Conservation (phyloP, 1,139 yeast genomes). For the Scheffersomyces parashehatae region DNA sequence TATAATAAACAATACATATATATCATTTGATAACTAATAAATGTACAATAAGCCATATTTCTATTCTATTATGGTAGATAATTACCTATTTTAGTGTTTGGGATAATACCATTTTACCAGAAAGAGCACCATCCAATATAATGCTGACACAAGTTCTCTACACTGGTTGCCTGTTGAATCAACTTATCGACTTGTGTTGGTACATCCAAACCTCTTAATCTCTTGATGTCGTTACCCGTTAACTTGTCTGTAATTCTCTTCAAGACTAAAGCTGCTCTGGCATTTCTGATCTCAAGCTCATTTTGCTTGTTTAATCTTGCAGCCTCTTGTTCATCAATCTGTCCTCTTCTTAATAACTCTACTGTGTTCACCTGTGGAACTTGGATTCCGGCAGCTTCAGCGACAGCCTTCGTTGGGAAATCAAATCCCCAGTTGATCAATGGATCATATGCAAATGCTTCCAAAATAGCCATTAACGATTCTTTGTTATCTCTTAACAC, state of each 20-base stretch:
- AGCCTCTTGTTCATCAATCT: slow-evolving; percentile 76
- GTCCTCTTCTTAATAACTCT: slow-evolving; percentile 70
- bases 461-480: slow-evolving; percentile 95
- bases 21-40: too few species aligned
- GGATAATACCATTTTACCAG: slow-evolving; percentile 53
- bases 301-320: slow-evolving; percentile 69
- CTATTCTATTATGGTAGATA: too few species aligned
- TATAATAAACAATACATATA: neutral
- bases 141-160: slow-evolving; percentile 93
- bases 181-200: slow-evolving; percentile 91
- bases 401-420: slow-evolving; percentile 77
- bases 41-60: too few species aligned
- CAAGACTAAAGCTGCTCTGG: slow-evolving; percentile 88
- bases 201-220: slow-evolving; percentile 70
- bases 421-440: slow-evolving; percentile 98
- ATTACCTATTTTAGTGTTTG: too few species aligned
- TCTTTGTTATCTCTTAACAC: slow-evolving; percentile 91
- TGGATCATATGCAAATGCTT: slow-evolving; percentile 98
- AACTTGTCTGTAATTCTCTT: slow-evolving; percentile 89
- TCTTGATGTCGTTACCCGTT: slow-evolving; percentile 88
- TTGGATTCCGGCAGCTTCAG: slow-evolving; percentile 70
- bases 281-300: slow-evolving; percentile 79
- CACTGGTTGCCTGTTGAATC: slow-evolving; percentile 95
- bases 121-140: slow-evolving; percentile 99
- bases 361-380: slow-evolving; percentile 66